Base-by-base conservation (phyloP, 257 asterid genomes). In the Haberlea rhodopensis region DNA sequence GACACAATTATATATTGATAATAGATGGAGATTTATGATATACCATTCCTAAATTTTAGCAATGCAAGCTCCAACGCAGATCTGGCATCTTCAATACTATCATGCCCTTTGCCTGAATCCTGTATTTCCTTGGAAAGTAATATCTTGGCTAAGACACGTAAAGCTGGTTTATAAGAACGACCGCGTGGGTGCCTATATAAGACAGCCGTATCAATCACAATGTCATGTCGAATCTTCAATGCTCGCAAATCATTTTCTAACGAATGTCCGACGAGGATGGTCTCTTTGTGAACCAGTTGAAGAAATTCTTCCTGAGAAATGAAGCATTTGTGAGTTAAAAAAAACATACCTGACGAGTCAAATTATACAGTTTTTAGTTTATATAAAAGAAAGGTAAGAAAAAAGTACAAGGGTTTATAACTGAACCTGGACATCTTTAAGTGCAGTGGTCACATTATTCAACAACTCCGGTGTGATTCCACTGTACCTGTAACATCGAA, bases 21-120 rank as follows among this genome's bases (percentile, higher is more conserved):
- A n/a, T n/a, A n/a, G n/a, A 71, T 46, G 52, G 57, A 71, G 60
- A 69, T 10, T 25, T 60, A 45, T 43, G 10, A 68, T 72, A 58
- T 79, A 78, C 95, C 95, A 32, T 87, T 69, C 53, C 57, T 81
- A 51, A 87, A 65, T 80, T 94, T 94, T 56, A 90, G 78, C 75
- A 87, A 69, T 6, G 95, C 95, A 63, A 94, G 89, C 57, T 94
- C 96, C 87, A 90, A 63, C 0, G 99, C 71, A 55, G 97, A 97
- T 83, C 89, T 83, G 53, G 99, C 99, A 78, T 94, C 99, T 78
- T 94, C 97, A 23, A 78, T 73, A 57, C 97, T 90, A 72, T 94
- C 99, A 46, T 90, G 99, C 45, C 99, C 99, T 53, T 84, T 87
- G 69, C 75, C 92, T 16, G 99, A 87, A 73, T 79, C 87, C 69